Evolutionary conservation across 257 asterid genomes (phyloP).

Genomic region (Euphrasia confusa): DNA sequence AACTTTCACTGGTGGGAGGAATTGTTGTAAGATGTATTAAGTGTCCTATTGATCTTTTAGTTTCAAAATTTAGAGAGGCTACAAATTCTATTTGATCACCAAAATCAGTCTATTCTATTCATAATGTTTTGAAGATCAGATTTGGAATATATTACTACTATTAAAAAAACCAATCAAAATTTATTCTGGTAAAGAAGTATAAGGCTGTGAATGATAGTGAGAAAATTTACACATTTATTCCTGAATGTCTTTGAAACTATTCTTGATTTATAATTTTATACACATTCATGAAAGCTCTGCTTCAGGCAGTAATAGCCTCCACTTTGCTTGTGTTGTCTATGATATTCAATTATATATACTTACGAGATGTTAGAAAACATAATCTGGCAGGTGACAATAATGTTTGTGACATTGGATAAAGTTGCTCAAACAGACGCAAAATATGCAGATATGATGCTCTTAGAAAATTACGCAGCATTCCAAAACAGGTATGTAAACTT

Average conservation of each 20-base stretch:
- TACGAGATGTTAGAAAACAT: constrained; percentile 29
- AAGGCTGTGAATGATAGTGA: not conserved
- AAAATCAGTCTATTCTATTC: not conserved
- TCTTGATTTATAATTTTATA: not conserved
- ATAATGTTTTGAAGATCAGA: constrained; percentile 12
- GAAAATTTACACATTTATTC: not conserved
- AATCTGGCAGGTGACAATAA: constrained; percentile 74
- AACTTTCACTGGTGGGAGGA: not conserved
- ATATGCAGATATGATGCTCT: constrained; percentile 72
- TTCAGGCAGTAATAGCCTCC: constrained; percentile 9
- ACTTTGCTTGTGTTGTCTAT: not conserved
- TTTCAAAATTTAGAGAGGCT: not conserved
- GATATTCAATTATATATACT: not conserved
- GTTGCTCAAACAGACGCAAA: constrained; percentile 83
- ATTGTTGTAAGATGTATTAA: not conserved
- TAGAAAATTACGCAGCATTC: constrained; percentile 97
- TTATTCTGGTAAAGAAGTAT: not conserved
- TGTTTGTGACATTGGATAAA: constrained; percentile 96
- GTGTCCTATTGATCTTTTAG: not conserved
- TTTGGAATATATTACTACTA: not conserved
- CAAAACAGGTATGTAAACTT: constrained; percentile 75
- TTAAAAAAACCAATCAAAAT: not conserved
- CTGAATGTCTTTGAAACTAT: not conserved
- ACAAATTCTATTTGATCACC: not conserved
- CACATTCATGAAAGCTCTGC: constrained; percentile 1